Base-by-base conservation (phyloP, 2,329 filamentous ascomycete genomes). In the Penicillium hesseltinei region DNA sequence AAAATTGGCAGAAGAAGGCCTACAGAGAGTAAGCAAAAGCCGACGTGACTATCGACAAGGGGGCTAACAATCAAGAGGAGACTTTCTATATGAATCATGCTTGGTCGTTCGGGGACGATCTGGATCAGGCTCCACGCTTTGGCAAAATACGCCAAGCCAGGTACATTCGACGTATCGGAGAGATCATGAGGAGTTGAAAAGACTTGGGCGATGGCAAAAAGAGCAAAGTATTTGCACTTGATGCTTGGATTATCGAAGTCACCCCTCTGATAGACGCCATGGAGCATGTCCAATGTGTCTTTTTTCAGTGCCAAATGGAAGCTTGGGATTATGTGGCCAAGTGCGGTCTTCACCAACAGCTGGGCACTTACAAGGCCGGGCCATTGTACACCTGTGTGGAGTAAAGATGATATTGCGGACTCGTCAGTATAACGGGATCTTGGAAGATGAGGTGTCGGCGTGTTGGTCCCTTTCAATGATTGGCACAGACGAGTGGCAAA, bases 131-230 rank as follows among this genome's bases (percentile, higher is more conserved):
- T 67, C 51, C 78, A 70, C 0, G 77, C 71, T 7, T 66, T 64
- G 0, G 72, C 66, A 59, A 75, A 79, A 36, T 76, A 79, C 0
- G 65, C 64, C 13, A 71, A 72, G 0, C 77, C 77, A 1, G 77
- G 77, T 0, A 79, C 71, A 36, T 54, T 46, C 15, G 59, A 55
- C 10, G 57, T 56, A 3, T 57, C 27, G 1, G 58, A 60, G 50
- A 67, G 51, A 51, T 63, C 31, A 3, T 69, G 66, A 5, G 69
- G 63, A 17, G 69, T 70, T 0, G 74, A 75, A 54, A 77, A 78
- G 1, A 77, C 73, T 35, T 78, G 73, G 0, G 76, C 76, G 4
- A 65, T 23, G 2, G 74, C 73, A 64, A 79, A 77, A 2, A 78
- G 66, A 2, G 72, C 69, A 48, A 76, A 78, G 25, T 76, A 73